Conservation (phyloP, 2,329 filamentous ascomycete species). For the Macrophomina pseudophaseolina region DNA sequence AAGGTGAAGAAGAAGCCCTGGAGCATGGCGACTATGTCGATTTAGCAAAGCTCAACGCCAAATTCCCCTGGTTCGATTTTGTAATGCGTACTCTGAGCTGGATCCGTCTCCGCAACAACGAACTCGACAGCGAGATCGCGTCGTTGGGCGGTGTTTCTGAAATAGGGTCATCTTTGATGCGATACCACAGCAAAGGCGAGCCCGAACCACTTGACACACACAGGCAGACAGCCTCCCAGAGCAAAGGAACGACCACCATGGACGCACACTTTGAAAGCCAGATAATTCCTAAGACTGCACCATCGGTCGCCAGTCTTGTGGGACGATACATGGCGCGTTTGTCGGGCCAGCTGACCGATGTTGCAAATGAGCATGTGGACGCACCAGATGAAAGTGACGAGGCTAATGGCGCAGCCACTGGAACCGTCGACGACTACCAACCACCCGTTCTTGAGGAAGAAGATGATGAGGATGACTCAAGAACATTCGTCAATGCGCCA, state of each 20-base stretch:
- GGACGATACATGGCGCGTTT: conserved; percentile 32
- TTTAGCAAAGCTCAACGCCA: conserved; percentile 49
- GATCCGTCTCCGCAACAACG: conserved; percentile 50
- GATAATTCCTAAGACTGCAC: not conserved
- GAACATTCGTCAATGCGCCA: conserved; percentile 21
- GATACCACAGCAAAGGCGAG: not conserved
- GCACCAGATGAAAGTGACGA: not conserved
- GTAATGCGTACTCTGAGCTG: conserved; percentile 53
- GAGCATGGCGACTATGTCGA: conserved; percentile 43
- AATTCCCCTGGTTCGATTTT: conserved; percentile 59
- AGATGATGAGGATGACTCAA: conserved; percentile 29
- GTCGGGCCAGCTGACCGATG: not conserved
- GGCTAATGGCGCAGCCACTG: not conserved
- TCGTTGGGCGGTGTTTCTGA: conserved; percentile 49
- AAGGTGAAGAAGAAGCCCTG: conserved; percentile 38
- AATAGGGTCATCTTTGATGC: conserved; percentile 35
- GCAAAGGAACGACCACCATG: conserved; percentile 22
- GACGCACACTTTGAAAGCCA: conserved; percentile 2
- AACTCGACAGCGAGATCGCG: conserved; percentile 52
- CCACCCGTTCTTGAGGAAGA: conserved; percentile 34
- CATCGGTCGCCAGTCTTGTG: conserved; percentile 13
- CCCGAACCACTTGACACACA: conserved; percentile 33
- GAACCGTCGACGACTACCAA: not conserved
- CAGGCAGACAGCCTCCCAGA: conserved; percentile 32
- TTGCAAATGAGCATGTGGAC: not conserved